A percentile compares a stretch with the other conserved stretches of the same genome.
Evolutionary conservation across 345 rosid genomes (phyloP).

Genomic region (Pugionium cornutum): DNA sequence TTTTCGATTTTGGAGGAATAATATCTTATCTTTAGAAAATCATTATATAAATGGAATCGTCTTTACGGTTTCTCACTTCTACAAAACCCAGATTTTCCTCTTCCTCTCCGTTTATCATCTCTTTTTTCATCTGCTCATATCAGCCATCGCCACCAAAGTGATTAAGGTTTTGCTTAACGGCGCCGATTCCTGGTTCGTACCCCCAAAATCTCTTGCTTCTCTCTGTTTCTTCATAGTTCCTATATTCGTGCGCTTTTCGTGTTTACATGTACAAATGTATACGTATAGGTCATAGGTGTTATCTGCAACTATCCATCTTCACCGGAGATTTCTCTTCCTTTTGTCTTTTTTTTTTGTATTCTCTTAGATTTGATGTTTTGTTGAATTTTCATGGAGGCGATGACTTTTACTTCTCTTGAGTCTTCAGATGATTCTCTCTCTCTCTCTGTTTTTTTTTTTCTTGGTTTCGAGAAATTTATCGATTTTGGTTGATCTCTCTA

Average conservation of each 20-base stretch:
- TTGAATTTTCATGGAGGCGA: too few species aligned
- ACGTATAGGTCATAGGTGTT: neutral
- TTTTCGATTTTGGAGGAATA: conserved; percentile 24
- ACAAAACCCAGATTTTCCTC: conserved; percentile 24
- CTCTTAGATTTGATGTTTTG: neutral
- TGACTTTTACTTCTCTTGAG: too few species aligned
- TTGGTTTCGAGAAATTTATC: too few species aligned
- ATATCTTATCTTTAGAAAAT: neutral
- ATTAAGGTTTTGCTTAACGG: neutral
- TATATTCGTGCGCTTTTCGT: conserved; percentile 1
- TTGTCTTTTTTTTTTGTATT: neutral
- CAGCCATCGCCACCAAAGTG: conserved; percentile 4
- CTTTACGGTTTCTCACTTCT: neutral
- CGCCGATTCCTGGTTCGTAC: conserved; percentile 35
- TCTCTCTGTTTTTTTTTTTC: too few species aligned
- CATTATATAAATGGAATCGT: neutral
- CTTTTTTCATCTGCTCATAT: neutral
- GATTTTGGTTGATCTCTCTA: too few species aligned
- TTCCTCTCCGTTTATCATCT: neutral
- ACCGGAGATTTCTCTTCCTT: conserved; percentile 1
- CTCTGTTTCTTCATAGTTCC: neutral
- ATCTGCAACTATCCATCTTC: neutral
- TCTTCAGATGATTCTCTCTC: too few species aligned
- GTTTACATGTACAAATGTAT: neutral
- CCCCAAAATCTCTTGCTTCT: neutral